Conservation (phyloP, 768 basidiomycete genomes). For the Pleurotus platypus region DNA sequence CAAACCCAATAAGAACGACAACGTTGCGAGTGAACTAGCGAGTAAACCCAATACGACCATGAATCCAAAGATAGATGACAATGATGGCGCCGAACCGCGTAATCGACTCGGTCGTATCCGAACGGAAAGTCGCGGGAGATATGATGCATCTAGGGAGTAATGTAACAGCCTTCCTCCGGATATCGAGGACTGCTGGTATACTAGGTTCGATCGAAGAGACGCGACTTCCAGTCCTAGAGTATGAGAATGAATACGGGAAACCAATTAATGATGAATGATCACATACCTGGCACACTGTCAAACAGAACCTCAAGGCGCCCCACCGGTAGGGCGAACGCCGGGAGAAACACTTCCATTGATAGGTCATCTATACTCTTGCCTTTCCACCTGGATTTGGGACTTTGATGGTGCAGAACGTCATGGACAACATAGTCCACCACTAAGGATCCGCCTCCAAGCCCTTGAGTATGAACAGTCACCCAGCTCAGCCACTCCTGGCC, state of each 20-base stretch:
- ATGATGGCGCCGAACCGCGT: conserved; percentile 9
- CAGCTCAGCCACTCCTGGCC: conserved; percentile 62
- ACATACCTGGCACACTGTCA: conserved; percentile 50
- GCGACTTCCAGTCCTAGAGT: conserved; percentile 37
- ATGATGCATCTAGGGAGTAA: conserved; percentile 54
- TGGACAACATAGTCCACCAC: conserved; percentile 69
- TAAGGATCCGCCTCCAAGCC: conserved; percentile 43
- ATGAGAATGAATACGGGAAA: conserved; percentile 8
- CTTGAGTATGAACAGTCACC: conserved; percentile 58
- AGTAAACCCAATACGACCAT: conserved; percentile 28
- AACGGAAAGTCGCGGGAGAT: conserved; percentile 49
- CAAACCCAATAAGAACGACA: conserved; percentile 20
- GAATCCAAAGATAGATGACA: conserved; percentile 17
- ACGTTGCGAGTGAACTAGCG: conserved; percentile 14
- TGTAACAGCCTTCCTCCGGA: conserved; percentile 50
- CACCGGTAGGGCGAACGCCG: conserved; percentile 70
- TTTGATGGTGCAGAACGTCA: conserved; percentile 13
- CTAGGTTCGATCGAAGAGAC: conserved; percentile 52
- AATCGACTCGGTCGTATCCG: conserved; percentile 13
- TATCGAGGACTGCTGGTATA: conserved; percentile 38
- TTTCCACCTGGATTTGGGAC: conserved; percentile 28
- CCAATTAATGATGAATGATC: not conserved
- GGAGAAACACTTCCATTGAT: conserved; percentile 51
- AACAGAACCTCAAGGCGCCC: conserved; percentile 63
- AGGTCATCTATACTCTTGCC: conserved; percentile 26